Base-by-base conservation (phyloP, 129 eudicot species). In the Gnaphalium uliginosum region DNA sequence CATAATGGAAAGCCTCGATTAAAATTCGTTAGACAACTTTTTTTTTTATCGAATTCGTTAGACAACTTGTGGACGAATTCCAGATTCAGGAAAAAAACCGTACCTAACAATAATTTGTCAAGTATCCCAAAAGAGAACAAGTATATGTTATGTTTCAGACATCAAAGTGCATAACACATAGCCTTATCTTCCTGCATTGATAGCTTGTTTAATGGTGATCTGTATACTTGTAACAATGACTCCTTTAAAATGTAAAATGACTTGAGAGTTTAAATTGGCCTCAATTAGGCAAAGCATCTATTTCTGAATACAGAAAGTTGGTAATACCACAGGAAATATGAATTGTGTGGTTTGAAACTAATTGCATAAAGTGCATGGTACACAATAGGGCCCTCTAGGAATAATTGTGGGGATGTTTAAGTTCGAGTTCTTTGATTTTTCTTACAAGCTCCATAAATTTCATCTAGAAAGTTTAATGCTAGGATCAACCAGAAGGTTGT, bases 321-420 rank as follows among this genome's bases (percentile, higher is more conserved):
- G 83, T 57, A 63, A 79, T 73, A 37, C 25, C 26, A 54, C 35
- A 72, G 51, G 72, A 79, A 53, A 72, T 22, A 24, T 14, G 25
- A 72, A 22, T 62, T 54, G 21, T 79, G 83, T 72, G 78, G 83
- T 65, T 72, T 72, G 46, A 72, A 72, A 68, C 61, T 66, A 79
- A 54, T 53, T 56, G 60, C 68, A 72, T 50, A 61, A 29, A 78
- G 57, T 63, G 77, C 77, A 78, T 71, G 46, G 39, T 30, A 71
- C 76, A 62, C 22, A 71, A 70, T 48, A 33, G 54, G 71, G 7
- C 76, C 76, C 71, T 35, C 56, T 21, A 62, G 10, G 65, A 71
- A 78, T 78, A 43, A 70, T 60, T 69, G 62, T 71, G 58, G 21
- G 21, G 65, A 58, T 4, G n/a, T 64, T 76, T 14, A 77, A 58